Conservation (phyloP, 2,329 filamentous ascomycete genomes). For the Aspergillus fischeri region DNA sequence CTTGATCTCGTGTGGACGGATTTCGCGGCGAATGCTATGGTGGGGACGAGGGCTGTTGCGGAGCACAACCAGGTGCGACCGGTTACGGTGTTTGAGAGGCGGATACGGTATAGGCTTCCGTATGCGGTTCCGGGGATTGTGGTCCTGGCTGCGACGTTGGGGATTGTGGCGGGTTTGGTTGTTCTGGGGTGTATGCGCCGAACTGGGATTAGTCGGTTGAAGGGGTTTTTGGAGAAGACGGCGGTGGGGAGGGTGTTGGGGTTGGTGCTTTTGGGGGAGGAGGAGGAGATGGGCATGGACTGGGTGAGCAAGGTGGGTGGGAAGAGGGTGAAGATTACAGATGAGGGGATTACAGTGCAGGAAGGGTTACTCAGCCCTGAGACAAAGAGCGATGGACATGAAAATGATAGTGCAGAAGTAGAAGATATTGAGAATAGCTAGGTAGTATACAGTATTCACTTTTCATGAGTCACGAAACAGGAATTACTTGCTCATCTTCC, state of each 20-base stretch:
- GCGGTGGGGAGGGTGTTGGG: not conserved
- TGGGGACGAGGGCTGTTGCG: constrained; percentile 30
- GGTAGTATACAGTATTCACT: not conserved
- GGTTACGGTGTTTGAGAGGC: constrained; percentile 24
- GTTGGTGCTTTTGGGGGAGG: not conserved
- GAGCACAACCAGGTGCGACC: not conserved
- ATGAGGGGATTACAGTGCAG: not conserved
- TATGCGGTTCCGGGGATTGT: constrained; percentile 35
- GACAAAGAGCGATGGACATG: not conserved
- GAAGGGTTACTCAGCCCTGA: not conserved
- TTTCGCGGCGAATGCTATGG: constrained; percentile 39
- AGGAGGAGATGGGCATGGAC: not conserved
- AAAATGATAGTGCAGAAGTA: too few species aligned
- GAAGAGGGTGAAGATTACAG: not conserved
- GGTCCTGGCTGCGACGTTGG: not conserved
- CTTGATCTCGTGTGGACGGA: constrained; percentile 47
- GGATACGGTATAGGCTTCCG: constrained; percentile 29
- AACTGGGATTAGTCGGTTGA: not conserved
- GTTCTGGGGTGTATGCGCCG: not conserved
- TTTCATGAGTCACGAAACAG: too few species aligned
- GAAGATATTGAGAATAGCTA: too few species aligned
- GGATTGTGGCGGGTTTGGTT: not conserved
- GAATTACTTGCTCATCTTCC: not conserved
- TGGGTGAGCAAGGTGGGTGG: not conserved
- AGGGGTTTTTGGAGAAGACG: not conserved